A percentile compares a stretch with the other conserved stretches of the same genome.
These are phyloP conservation scores for Microdochium paspali DNA, from an alignment of 2,329 filamentous ascomycete genomes.

Conservation along the genomic window DNA sequence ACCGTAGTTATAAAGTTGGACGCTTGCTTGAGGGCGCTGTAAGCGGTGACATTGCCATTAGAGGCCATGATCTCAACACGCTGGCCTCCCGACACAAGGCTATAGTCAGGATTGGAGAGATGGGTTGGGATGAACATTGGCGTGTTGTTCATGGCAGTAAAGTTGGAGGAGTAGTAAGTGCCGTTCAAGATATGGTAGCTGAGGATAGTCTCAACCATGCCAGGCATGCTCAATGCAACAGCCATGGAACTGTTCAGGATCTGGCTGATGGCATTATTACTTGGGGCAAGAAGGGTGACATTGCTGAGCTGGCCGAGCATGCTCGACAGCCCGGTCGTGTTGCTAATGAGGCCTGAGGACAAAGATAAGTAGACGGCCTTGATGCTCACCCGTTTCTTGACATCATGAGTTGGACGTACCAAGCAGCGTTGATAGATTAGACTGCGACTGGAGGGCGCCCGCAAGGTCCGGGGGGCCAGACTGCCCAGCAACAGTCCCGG, in stretches of 20 bases:
- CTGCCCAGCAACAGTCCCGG: neutral
- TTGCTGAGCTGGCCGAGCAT: slow-evolving; percentile 21
- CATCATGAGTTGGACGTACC: slow-evolving; percentile 3
- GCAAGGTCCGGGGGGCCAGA: slow-evolving; percentile 3
- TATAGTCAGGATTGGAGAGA: slow-evolving; percentile 39
- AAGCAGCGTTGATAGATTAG: slow-evolving; percentile 8
- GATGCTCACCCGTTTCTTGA: neutral
- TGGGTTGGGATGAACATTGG: slow-evolving; percentile 27
- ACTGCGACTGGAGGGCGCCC: slow-evolving; percentile 10
- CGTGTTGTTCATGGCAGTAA: slow-evolving; percentile 12
- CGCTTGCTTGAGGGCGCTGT: slow-evolving; percentile 39
- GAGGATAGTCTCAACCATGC: slow-evolving; percentile 31
- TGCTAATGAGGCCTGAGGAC: slow-evolving; percentile 8
- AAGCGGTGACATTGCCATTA: slow-evolving; percentile 35
- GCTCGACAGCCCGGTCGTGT: slow-evolving; percentile 6
- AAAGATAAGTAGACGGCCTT: neutral
- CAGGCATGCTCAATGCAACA: slow-evolving; percentile 10
- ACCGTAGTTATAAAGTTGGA: slow-evolving; percentile 38
- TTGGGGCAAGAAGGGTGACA: slow-evolving; percentile 49
- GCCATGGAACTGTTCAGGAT: slow-evolving; percentile 23
- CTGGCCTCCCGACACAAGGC: slow-evolving; percentile 52
- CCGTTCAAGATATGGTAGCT: slow-evolving; percentile 51
- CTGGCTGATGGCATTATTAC: slow-evolving; percentile 36
- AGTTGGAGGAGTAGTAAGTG: slow-evolving; percentile 23
- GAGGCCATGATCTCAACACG: slow-evolving; percentile 34